A percentile compares a stretch with the other conserved stretches of the same genome.
phyloP scores from a whole-genome alignment of 202 grass and related monocot species.

The Zizania palustris region DNA sequence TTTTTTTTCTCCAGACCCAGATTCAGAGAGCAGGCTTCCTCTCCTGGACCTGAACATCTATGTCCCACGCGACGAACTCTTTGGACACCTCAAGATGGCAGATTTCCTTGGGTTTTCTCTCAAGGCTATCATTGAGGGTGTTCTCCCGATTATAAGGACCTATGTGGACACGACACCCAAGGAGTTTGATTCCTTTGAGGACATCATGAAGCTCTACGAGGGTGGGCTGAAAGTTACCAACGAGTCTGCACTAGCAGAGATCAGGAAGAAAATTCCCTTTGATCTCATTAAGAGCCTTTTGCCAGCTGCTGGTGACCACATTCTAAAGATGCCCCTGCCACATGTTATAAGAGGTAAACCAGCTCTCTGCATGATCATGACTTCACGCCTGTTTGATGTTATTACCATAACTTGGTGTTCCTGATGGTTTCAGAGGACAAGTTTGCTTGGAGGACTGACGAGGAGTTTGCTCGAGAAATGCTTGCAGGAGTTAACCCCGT shows the following conservation, averaged over 20 bases:
- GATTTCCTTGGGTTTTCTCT: conserved; percentile 74
- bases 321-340: conserved; percentile 70
- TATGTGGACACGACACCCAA: conserved; percentile 49
- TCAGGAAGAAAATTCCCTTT: conserved; percentile 50
- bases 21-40: conserved; percentile 67
- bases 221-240: conserved; percentile 53
- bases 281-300: conserved; percentile 61
- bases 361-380: background rate
- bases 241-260: conserved; percentile 40
- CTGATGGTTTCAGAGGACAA: conserved; percentile 47
- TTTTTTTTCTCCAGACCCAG: conserved; percentile 59
- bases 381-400: background rate
- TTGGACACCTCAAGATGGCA: conserved; percentile 84
- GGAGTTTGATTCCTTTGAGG: conserved; percentile 85
- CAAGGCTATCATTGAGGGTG: conserved; percentile 58
- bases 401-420: background rate
- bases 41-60: conserved; percentile 59
- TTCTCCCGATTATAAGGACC: conserved; percentile 49
- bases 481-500: conserved; percentile 93
- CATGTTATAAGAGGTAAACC: conserved; percentile 67
- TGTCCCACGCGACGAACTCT: conserved; percentile 73
- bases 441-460: conserved; percentile 85
- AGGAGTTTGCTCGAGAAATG: conserved; percentile 88
- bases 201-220: conserved; percentile 75
- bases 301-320: conserved; percentile 52